A percentile compares a stretch with the other conserved stretches of the same genome.
Conservation (phyloP, 768 basidiomycete species). For the Obba rivulosa region DNA sequence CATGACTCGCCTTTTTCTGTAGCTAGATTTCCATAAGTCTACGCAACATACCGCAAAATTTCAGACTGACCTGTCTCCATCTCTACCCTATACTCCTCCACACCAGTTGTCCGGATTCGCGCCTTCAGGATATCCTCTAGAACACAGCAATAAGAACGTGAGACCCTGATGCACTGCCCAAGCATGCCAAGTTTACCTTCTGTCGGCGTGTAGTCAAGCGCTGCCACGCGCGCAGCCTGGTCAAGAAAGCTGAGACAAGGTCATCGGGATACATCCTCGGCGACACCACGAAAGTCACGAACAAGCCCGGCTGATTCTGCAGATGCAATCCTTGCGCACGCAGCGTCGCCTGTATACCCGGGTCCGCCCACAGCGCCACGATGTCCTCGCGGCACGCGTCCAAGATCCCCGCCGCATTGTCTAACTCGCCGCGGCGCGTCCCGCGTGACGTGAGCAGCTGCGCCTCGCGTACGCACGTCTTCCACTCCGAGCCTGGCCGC, state of each 20-base stretch:
- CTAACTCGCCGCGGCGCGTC: slow-evolving; percentile 29
- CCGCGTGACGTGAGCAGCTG: slow-evolving; percentile 8
- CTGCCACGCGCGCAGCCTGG: slow-evolving; percentile 46
- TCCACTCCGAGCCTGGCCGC: slow-evolving; percentile 45
- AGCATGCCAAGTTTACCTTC: slow-evolving; percentile 41
- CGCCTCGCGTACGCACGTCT: slow-evolving; percentile 31
- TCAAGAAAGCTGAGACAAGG: slow-evolving; percentile 46
- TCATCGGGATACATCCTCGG: not conserved
- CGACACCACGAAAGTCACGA: slow-evolving; percentile 22
- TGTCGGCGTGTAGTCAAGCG: slow-evolving; percentile 46
- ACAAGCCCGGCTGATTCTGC: slow-evolving; percentile 61
- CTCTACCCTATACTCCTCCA: slow-evolving; percentile 55
- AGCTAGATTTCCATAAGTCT: not conserved
- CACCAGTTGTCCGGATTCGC: slow-evolving; percentile 57
- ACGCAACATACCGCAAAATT: not conserved
- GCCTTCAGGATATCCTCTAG: slow-evolving; percentile 63
- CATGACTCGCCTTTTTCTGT: slow-evolving; percentile 38
- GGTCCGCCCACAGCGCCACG: slow-evolving; percentile 45
- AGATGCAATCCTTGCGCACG: slow-evolving; percentile 38
- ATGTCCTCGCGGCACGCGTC: slow-evolving; percentile 53
- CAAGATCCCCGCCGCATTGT: slow-evolving; percentile 40
- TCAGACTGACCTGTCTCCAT: slow-evolving; percentile 36
- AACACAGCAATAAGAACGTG: not conserved
- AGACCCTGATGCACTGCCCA: no score
- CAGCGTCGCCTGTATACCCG: slow-evolving; percentile 38